Percentiles rank a stretch among this genome's conserved stretches.
Evolutionary conservation across 306 rosid species (phyloP).

Genomic region (Citrullus colocynthis): DNA sequence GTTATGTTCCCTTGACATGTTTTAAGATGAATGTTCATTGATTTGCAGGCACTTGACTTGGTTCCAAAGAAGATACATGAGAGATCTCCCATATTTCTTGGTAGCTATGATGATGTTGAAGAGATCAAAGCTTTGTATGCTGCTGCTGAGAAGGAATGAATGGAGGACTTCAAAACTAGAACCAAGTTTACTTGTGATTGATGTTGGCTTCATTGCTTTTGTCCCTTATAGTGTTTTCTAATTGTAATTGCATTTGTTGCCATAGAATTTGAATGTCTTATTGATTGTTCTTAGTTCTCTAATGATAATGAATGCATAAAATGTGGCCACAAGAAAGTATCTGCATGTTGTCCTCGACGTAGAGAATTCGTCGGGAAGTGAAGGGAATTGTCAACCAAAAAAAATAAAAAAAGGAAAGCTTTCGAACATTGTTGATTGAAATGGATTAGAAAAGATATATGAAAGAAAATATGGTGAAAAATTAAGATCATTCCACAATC

Average conservation of each 20-base stretch:
- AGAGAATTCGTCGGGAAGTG: not conserved
- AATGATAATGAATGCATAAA: not conserved
- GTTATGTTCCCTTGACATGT: not conserved
- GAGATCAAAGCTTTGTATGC: constrained; percentile 75
- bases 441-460: too few relatives aligned
- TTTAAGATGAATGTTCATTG: not conserved
- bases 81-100: constrained; percentile 79
- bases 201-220: not conserved
- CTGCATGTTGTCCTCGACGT: not conserved
- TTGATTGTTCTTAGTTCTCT: not conserved
- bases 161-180: not conserved
- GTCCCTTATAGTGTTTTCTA: not conserved
- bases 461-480: too few relatives aligned
- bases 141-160: constrained; percentile 34
- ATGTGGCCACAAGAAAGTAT: not conserved
- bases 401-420: not conserved
- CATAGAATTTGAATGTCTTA: not conserved
- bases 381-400: not conserved
- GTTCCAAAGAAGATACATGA: constrained; percentile 65
- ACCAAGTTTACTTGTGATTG: not conserved
- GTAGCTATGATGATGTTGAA: constrained; percentile 82
- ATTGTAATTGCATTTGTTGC: not conserved
- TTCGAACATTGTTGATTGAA: not conserved
- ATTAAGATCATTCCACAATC: too few relatives aligned
- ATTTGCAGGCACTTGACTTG: constrained; percentile 70